Percentiles rank a stretch among this genome's conserved stretches.
These are phyloP conservation scores for Bertia moriformis DNA, from an alignment of 2,329 filamentous ascomycete species.

Conservation along the genomic window DNA sequence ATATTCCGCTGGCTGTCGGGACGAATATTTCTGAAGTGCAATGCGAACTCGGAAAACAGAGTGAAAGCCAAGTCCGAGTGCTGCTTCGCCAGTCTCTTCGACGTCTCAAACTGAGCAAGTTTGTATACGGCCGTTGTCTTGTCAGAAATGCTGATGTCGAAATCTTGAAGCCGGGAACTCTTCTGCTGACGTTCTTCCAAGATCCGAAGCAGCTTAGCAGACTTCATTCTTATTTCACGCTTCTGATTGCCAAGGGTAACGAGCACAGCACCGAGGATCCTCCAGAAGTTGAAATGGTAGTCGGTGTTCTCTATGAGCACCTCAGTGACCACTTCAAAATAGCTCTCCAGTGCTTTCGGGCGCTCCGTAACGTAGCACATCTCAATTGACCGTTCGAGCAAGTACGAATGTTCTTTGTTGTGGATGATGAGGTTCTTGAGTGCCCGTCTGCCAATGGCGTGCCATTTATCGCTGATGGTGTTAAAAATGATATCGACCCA, in stretches of 20 bases:
- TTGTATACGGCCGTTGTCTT: conserved; percentile 98
- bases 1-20: conserved; percentile 80
- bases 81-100: conserved; percentile 73
- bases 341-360: conserved; percentile 78
- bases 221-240: conserved; percentile 77
- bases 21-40: conserved; percentile 79
- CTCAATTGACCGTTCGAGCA: conserved; percentile 79
- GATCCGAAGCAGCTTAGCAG: conserved; percentile 63
- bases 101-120: conserved; percentile 90
- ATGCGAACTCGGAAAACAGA: conserved; percentile 88
- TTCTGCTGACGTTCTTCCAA: conserved; percentile 72
- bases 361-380: conserved; percentile 75
- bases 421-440: conserved; percentile 79
- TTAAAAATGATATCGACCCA: conserved; percentile 96
- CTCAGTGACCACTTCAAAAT: conserved; percentile 82
- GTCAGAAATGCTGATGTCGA: conserved; percentile 95
- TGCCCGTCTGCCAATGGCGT: conserved; percentile 75
- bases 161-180: conserved; percentile 85
- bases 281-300: conserved; percentile 79
- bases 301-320: conserved; percentile 73
- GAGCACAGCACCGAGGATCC: conserved; percentile 70
- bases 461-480: conserved; percentile 79
- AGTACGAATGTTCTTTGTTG: conserved; percentile 72
- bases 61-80: conserved; percentile 82
- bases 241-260: conserved; percentile 89